Base-by-base conservation (phyloP, 495 filamentous ascomycete species). In the Glonium stellatum region DNA sequence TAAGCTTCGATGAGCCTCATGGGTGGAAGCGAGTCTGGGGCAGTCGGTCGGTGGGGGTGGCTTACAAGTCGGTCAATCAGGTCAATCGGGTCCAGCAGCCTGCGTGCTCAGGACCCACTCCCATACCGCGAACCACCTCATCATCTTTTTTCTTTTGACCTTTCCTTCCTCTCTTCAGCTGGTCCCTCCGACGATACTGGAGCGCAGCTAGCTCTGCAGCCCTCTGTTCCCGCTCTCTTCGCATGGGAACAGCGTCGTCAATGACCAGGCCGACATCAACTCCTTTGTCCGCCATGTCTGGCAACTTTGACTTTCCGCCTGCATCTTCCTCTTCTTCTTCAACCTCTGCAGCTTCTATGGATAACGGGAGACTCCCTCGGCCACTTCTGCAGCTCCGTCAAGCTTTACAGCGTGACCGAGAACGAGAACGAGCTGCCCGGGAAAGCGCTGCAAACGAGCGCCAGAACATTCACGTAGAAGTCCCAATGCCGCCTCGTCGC, bases 241-340 rank as follows among this genome's bases (percentile, higher is more conserved):
- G 25, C 48, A 51, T 51, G 48, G 48, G 48, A 51, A 23, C 23
- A 51, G 21, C 23, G 13, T 31, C 5, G 15, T 51, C 48, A 6
- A 51, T 37, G 25, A 57, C 18, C 5, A 8, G 39, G 55, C 25
- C 22, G 31, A 44, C 42, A 13, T 44, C 36, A 48, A 18, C 52
- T 39, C 41, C 54, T 56, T 57, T 62, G 53, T 57, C 58, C 11
- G 42, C 53, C 55, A 54, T 61, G 52, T 54, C 64, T 53, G 67
- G 64, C 52, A 60, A 44, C 53, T 69, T 67, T 51, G 67, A 69
- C 48, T 69, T 60, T 42, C 67, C 67, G 10, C 63, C 57, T 31
- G 66, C 67, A 22, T 63, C 63, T 6, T 31, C n/a, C 13, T 54
- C 59, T 15, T 53, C 55, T 5, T 53, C 34, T 23, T 21, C 19